Evolutionary conservation across 2,329 filamentous ascomycete species (phyloP).

Genomic region (Arthrobotrys sinensis): DNA sequence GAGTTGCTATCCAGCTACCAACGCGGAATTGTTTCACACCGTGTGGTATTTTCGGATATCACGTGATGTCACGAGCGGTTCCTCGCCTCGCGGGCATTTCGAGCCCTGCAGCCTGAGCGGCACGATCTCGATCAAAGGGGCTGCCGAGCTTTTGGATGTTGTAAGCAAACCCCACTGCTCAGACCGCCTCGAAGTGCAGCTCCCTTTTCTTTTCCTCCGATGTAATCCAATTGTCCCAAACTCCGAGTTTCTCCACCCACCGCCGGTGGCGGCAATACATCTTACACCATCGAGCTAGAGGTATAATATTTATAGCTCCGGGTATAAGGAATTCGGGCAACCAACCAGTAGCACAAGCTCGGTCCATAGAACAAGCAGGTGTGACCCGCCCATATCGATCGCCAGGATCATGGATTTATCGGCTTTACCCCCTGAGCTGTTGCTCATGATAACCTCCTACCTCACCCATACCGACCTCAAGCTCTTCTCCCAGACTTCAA

Average conservation of each 20-base stretch:
- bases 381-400: background rate
- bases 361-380: background rate
- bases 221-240: background rate
- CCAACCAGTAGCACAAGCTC: background rate
- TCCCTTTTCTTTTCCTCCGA: background rate
- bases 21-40: background rate
- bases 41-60: conserved; percentile 1
- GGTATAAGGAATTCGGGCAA: background rate
- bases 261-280: background rate
- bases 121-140: background rate
- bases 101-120: background rate
- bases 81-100: background rate
- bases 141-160: background rate
- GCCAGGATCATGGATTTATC: conserved; percentile 25
- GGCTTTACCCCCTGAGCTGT: conserved; percentile 36
- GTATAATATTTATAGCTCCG: background rate
- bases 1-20: too few species aligned
- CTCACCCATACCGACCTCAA: conserved; percentile 25
- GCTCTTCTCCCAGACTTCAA: conserved; percentile 23
- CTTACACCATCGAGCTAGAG: background rate
- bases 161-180: background rate
- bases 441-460: conserved; percentile 30
- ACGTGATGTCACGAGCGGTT: background rate
- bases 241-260: background rate
- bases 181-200: background rate